Evolutionary conservation across 1,139 yeast species (phyloP).

Genomic region (Kurtzmaniella quercitrusa): DNA sequence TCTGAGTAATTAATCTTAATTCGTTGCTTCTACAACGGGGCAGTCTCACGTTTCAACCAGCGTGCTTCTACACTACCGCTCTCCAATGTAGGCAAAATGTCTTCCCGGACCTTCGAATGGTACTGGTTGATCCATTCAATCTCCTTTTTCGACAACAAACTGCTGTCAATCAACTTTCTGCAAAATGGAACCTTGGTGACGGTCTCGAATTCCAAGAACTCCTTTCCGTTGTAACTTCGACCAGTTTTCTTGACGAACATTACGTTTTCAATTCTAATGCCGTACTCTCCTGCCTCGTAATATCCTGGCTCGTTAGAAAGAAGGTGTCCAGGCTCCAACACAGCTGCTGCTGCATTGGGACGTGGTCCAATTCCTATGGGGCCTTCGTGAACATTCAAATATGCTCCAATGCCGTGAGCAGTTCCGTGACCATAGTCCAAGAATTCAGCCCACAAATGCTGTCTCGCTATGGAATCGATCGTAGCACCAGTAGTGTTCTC

Average conservation of each 20-base stretch:
- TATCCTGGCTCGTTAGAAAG: constrained; percentile 95
- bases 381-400: constrained; percentile 91
- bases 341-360: constrained; percentile 38
- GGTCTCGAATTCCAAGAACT: constrained; percentile 75
- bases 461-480: constrained; percentile 88
- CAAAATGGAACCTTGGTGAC: constrained; percentile 90
- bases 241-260: constrained; percentile 55
- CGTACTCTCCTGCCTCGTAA: constrained; percentile 89
- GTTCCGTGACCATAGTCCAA: constrained; percentile 95
- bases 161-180: constrained; percentile 55
- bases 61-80: constrained; percentile 51
- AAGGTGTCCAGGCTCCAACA: constrained; percentile 68
- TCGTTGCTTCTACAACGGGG: constrained; percentile 21
- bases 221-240: constrained; percentile 42
- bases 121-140: constrained; percentile 63
- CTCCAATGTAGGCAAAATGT: constrained; percentile 43
- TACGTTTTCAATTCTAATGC: constrained; percentile 89
- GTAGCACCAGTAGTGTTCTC: constrained; percentile 80
- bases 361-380: constrained; percentile 89
- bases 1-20: no score
- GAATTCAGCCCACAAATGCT: constrained; percentile 79
- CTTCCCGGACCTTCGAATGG: constrained; percentile 59
- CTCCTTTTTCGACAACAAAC: constrained; percentile 60
- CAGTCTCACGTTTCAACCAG: constrained; percentile 78
- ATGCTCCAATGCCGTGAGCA: constrained; percentile 96